These are phyloP conservation scores for Aegilops longissima DNA, from an alignment of 176 grass and related monocot genomes.

Conservation along the genomic window DNA sequence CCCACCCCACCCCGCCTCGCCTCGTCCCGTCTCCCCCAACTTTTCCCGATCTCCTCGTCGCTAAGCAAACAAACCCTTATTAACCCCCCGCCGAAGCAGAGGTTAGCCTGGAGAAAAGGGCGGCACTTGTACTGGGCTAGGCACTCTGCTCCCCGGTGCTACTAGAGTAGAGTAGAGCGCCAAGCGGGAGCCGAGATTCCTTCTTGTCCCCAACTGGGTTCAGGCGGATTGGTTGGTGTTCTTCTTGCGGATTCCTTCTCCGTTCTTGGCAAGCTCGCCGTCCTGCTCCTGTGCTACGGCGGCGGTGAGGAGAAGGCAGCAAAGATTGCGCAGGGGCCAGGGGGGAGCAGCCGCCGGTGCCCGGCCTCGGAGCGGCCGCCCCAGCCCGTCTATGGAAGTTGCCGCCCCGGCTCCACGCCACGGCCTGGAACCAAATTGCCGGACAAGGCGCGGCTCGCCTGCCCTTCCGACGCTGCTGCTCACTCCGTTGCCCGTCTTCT, in stretches of 20 bases:
- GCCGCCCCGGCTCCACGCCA: slow-evolving; percentile 18
- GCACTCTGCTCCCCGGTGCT: background rate
- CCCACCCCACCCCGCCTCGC: background rate
- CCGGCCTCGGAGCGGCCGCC: slow-evolving; percentile 7
- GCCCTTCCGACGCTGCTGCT: background rate
- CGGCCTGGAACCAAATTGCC: slow-evolving; percentile 17
- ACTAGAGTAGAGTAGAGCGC: too few relatives aligned
- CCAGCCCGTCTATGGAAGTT: slow-evolving; percentile 47
- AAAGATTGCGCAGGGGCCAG: slow-evolving; percentile 17
- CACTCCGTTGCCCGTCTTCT: background rate
- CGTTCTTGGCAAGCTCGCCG: too few relatives aligned
- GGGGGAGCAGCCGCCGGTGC: slow-evolving; percentile 8
- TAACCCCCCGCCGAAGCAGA: background rate
- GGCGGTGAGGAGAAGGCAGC: background rate
- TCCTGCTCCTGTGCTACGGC: background rate
- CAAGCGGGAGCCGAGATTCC: slow-evolving; percentile 19
- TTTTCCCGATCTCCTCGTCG: slow-evolving; percentile 29
- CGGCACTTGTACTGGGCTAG: background rate
- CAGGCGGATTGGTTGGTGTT: background rate
- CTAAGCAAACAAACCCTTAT: slow-evolving; percentile 39
- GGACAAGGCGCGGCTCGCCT: background rate
- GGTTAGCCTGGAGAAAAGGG: background rate
- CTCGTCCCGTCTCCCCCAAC: background rate
- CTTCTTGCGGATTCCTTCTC: background rate
- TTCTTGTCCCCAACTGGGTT: too few relatives aligned